Conservation (phyloP, 768 basidiomycete genomes). For the Mycena albidolilacea region DNA sequence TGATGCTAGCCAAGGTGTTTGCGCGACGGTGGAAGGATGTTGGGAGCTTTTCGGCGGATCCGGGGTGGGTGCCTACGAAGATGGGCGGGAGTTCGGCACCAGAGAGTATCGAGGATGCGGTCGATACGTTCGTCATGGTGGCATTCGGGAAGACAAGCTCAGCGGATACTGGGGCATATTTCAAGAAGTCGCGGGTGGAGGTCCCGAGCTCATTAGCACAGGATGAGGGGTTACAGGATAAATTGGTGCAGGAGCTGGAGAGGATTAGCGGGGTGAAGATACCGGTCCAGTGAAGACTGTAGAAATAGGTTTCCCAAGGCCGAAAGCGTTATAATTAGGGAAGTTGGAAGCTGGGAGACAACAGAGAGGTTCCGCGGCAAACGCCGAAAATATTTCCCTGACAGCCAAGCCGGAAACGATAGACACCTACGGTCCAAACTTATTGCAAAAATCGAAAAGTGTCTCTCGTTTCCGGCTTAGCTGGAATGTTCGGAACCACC, state of each 20-base stretch:
- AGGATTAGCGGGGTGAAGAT: constrained; percentile 7
- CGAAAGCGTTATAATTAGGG: too few species aligned
- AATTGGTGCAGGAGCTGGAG: not conserved
- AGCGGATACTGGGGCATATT: not conserved
- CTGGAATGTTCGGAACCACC: too few species aligned
- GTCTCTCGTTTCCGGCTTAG: too few species aligned
- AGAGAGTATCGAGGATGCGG: not conserved
- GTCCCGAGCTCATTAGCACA: not conserved
- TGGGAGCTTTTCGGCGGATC: constrained; percentile 4
- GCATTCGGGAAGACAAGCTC: not conserved
- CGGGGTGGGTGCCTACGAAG: constrained; percentile 6
- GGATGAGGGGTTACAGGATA: not conserved
- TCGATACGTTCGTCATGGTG: constrained; percentile 1
- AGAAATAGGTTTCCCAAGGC: too few species aligned
- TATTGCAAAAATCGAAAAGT: too few species aligned
- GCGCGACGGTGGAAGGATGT: constrained; percentile 6
- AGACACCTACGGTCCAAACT: too few species aligned
- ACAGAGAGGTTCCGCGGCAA: too few species aligned
- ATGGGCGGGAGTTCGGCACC: not conserved
- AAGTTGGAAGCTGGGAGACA: not conserved
- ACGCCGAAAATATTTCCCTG: too few species aligned
- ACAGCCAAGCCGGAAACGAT: too few species aligned
- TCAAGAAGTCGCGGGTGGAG: not conserved
- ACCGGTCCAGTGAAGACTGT: not conserved
- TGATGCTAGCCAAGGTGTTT: constrained; percentile 1